Evolutionary conservation across 1,284 basidiomycete species (phyloP), one percentile per base, ranked within the genome.

Genomic region (Cutaneotrichosporon cavernicola): DNA sequence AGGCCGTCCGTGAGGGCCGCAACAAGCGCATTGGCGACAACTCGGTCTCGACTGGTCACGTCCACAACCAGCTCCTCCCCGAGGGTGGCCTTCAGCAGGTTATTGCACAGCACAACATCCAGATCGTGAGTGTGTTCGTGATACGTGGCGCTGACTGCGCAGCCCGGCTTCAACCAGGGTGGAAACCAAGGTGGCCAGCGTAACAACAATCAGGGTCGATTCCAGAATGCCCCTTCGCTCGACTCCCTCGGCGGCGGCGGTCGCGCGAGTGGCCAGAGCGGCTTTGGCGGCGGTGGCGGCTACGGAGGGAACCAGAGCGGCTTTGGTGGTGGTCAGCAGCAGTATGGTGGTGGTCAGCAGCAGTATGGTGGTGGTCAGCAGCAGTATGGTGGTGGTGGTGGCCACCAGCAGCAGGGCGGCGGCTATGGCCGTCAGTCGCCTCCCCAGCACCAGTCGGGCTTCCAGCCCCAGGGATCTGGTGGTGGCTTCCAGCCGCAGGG

Each of bases 1-100:
- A 89, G 16, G 80, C 84, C 10, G 90, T 92, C 13, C 85, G 87
- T 26, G 85, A 86, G 68, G 89, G 91, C 76, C 81, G 87, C 74
- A 92, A 92, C 78, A 85, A 87, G 61, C 86, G 90, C 5, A 76
- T 85, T 6, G 80, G 80, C 4, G 79, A 79, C 65, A 78, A 64
- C 36, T 71, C 71, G 16, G 50, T 66, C 2, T 52, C 58, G 18
- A 70, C 71, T 16, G 78, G 75, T 4, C 79, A 81, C 66, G 74
- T 74, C 0, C 81, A 82, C 67, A 77, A 77, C 64, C 58, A 65
- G 10, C 56, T 74, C 22, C 65, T 78, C 18, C 76, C 75, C 13
- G 72, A 76, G 8, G 77, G 77, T 6, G 81, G 81, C 14, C 68
- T 82, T 21, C 80, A 81, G 66, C 72, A 71, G 34, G 75, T 80